These are phyloP conservation scores for Dacryopinax primogenitus DNA, from an alignment of 768 basidiomycete genomes.

Conservation along the genomic window DNA sequence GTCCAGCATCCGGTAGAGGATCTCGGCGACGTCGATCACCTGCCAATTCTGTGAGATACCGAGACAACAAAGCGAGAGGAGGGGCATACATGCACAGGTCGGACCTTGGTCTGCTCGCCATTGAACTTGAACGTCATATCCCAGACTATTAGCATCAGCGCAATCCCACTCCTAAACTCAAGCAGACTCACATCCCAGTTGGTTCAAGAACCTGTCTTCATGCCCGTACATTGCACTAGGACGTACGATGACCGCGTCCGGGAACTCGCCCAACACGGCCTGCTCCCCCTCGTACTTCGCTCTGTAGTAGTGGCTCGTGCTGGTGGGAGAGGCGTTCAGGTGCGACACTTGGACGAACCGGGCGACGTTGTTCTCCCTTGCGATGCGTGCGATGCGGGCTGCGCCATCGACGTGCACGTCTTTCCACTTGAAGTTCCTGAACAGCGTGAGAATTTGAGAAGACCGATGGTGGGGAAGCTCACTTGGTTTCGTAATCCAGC, in stretches of 20 bases:
- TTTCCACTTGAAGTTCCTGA: conserved; percentile 74
- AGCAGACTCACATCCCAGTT: conserved; percentile 63
- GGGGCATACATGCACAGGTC: conserved; percentile 69
- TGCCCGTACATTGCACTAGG: conserved; percentile 82
- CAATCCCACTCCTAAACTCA: neutral
- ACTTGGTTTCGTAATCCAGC: conserved; percentile 93
- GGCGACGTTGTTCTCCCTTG: conserved; percentile 60
- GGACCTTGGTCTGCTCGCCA: conserved; percentile 68
- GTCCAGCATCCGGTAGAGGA: conserved; percentile 60
- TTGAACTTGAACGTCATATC: conserved; percentile 93
- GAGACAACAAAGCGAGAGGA: neutral
- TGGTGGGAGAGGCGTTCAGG: conserved; percentile 70
- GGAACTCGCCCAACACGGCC: conserved; percentile 69
- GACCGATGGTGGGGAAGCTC: neutral
- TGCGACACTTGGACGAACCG: conserved; percentile 92
- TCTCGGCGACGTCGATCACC: conserved; percentile 92
- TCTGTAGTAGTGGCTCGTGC: conserved; percentile 70
- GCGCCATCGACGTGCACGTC: conserved; percentile 76
- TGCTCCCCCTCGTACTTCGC: conserved; percentile 86
- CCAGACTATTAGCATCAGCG: conserved; percentile 42
- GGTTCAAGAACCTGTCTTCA: conserved; percentile 88
- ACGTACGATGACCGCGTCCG: conserved; percentile 73
- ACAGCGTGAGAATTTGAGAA: neutral
- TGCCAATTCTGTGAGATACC: conserved; percentile 25
- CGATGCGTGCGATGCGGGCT: conserved; percentile 70